Percentiles rank a stretch among this genome's conserved stretches.
Evolutionary conservation across 441 rosid genomes (phyloP).

Genomic region (Lepidium campestre): DNA sequence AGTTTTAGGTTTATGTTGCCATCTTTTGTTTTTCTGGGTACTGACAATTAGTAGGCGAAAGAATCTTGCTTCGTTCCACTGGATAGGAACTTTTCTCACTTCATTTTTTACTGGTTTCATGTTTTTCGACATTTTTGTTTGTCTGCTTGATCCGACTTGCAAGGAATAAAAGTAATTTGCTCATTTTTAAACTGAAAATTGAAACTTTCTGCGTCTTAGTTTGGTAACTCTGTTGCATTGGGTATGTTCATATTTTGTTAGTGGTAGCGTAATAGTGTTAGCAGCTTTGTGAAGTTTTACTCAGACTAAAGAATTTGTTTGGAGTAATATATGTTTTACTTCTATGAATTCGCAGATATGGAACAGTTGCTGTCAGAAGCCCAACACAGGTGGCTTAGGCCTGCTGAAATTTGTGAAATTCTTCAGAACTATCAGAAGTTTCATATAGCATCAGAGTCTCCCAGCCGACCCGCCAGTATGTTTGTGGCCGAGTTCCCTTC

Average conservation of each 20-base stretch:
- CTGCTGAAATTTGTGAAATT: constrained; percentile 95
- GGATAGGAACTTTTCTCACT: not conserved
- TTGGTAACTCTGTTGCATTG: not conserved
- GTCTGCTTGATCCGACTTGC: not conserved
- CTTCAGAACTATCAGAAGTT: constrained; percentile 77
- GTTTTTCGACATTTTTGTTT: not conserved
- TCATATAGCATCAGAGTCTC: constrained; percentile 74
- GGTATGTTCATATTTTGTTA: not conserved
- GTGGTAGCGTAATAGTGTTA: not conserved
- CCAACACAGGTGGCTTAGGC: constrained; percentile 90
- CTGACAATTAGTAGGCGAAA: constrained; percentile 1
- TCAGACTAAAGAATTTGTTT: not conserved
- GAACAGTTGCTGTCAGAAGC: constrained; percentile 75
- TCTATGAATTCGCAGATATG: constrained; percentile 47
- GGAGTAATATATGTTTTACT: not conserved
- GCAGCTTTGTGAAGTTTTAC: not conserved
- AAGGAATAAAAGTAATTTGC: not conserved
- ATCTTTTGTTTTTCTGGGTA: not conserved
- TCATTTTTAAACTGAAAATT: not conserved
- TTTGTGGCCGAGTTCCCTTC: not conserved
- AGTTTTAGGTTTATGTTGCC: constrained; percentile 1
- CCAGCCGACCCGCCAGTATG: constrained; percentile 79
- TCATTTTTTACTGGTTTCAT: not conserved
- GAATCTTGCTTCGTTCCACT: not conserved
- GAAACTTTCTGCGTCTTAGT: not conserved